Evolutionary conservation across 1,139 yeast genomes (phyloP).

Genomic region (Taiozyma sp.): DNA sequence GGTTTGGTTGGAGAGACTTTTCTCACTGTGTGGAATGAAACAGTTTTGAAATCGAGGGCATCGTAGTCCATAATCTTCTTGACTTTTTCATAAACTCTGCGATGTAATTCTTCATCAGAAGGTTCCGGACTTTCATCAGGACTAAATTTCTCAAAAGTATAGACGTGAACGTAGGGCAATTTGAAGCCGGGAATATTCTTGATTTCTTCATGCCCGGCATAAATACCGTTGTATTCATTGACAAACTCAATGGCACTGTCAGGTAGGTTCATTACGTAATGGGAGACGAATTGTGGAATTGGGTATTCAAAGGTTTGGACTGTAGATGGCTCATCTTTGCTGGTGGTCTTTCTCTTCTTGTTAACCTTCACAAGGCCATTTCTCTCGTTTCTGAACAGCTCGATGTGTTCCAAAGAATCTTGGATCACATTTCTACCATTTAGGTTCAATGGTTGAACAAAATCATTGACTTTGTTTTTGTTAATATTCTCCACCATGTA

Average conservation of each 20-base stretch:
- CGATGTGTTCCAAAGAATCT: constrained; percentile 49
- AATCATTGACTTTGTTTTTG: constrained; percentile 56
- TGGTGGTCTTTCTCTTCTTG: constrained; percentile 26
- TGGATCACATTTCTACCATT: constrained; percentile 85
- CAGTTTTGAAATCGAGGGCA: constrained; percentile 39
- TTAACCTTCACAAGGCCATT: constrained; percentile 26
- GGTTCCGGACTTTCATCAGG: constrained; percentile 72
- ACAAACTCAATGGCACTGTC: constrained; percentile 88
- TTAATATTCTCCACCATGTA: constrained; percentile 63
- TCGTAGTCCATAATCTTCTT: constrained; percentile 46
- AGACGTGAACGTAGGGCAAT: constrained; percentile 79
- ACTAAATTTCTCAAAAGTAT: constrained; percentile 86
- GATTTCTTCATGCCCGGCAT: constrained; percentile 34
- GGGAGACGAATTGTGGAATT: constrained; percentile 60
- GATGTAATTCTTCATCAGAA: constrained; percentile 54
- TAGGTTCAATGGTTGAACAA: constrained; percentile 60
- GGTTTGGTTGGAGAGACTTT: constrained; percentile 96
- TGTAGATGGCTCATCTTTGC: constrained; percentile 25
- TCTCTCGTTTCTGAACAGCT: constrained; percentile 18
- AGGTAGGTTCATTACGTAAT: constrained; percentile 94
- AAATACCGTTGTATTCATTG: constrained; percentile 71
- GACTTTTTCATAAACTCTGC: constrained; percentile 58
- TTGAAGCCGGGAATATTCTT: constrained; percentile 40
- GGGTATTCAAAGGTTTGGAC: constrained; percentile 26
- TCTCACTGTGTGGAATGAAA: constrained; percentile 78